Conservation (phyloP, 352 stramenopile species). For the Phytopythium montanum region DNA sequence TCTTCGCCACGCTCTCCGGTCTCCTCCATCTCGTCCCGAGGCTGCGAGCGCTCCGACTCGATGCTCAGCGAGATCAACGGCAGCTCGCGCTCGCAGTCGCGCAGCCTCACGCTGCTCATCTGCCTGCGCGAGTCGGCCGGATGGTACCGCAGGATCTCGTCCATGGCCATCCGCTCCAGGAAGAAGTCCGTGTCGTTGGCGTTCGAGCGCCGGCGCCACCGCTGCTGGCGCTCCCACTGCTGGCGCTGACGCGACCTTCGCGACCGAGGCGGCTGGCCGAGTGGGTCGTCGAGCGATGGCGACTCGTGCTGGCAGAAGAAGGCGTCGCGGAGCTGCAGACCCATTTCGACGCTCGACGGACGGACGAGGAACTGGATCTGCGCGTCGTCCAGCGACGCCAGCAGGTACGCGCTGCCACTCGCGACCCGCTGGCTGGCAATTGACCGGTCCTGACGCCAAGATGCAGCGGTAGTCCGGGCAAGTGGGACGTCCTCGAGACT, state of each 20-base stretch:
- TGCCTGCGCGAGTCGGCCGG: slow-evolving; percentile 46
- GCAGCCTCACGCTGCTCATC: slow-evolving; percentile 75
- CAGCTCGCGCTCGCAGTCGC: slow-evolving; percentile 59
- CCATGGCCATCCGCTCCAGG: slow-evolving; percentile 73
- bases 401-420: slow-evolving; percentile 23
- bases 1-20: slow-evolving; percentile 14
- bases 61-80: slow-evolving; percentile 67
- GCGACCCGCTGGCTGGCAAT: slow-evolving; percentile 1
- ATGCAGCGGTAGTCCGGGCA: neutral
- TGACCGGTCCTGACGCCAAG: neutral
- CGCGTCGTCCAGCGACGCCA: slow-evolving; percentile 58
- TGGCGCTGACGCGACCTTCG: neutral
- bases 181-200: slow-evolving; percentile 42
- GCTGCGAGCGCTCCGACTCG: slow-evolving; percentile 34
- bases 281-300: slow-evolving; percentile 11
- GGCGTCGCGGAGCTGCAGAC: slow-evolving; percentile 65
- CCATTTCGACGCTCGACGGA: slow-evolving; percentile 58
- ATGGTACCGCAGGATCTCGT: slow-evolving; percentile 65
- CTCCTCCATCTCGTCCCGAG: slow-evolving; percentile 8
- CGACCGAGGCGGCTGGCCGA: slow-evolving; percentile 1
- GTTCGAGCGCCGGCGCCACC: slow-evolving; percentile 7
- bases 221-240: slow-evolving; percentile 10
- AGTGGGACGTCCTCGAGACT: slow-evolving; percentile 31
- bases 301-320: slow-evolving; percentile 44
- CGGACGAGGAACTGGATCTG: slow-evolving; percentile 73